phyloP scores from a whole-genome alignment of 345 rosid species.

The Excoecaria cochinchinensis region DNA sequence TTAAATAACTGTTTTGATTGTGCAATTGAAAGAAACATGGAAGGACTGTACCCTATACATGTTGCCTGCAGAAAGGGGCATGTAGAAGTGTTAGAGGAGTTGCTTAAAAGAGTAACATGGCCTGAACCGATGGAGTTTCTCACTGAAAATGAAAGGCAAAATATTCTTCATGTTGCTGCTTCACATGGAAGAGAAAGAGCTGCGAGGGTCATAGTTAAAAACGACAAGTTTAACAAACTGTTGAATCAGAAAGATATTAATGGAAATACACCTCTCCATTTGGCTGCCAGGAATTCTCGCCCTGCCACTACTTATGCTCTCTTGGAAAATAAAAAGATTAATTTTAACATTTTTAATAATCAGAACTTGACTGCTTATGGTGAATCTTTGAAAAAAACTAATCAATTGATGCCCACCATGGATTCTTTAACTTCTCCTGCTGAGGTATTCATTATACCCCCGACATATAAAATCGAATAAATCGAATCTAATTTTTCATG shows the following conservation, averaged over 20 bases:
- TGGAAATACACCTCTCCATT: conserved; percentile 34
- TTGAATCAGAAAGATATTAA: conserved; percentile 16
- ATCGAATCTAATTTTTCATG: too few species aligned
- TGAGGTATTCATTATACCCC: too few species aligned
- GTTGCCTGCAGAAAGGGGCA: not conserved
- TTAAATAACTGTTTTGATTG: too few species aligned
- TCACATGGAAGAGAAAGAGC: conserved; percentile 2
- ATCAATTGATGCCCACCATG: too few species aligned
- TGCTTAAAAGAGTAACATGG: not conserved
- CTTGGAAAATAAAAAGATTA: too few species aligned
- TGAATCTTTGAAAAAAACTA: too few species aligned
- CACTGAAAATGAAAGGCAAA: conserved; percentile 18
- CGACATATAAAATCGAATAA: too few species aligned
- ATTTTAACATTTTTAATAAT: too few species aligned
- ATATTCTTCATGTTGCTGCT: conserved; percentile 31
- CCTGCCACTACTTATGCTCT: too few species aligned
- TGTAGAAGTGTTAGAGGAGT: not conserved
- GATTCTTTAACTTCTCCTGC: too few species aligned
- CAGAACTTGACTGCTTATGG: too few species aligned
- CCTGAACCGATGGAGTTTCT: not conserved
- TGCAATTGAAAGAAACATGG: not conserved
- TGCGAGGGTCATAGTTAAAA: not conserved
- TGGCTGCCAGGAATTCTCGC: too few species aligned
- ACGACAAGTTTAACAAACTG: not conserved
- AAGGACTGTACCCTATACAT: conserved; percentile 2